phyloP scores from a whole-genome alignment of 768 basidiomycete species.

The Psilocybe cubensis region DNA sequence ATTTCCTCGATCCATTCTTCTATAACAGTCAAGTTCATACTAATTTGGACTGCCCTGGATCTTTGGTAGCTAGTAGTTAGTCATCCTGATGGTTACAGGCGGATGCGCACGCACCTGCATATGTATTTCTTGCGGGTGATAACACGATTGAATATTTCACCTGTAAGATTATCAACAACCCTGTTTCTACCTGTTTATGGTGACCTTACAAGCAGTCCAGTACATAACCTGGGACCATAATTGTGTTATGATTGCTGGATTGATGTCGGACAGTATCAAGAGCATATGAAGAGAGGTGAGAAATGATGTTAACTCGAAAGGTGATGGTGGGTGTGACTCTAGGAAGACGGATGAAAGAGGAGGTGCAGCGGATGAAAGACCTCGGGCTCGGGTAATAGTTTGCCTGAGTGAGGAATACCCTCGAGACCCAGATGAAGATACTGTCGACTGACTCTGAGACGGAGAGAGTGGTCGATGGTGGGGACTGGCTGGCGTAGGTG shows the following conservation, averaged over 20 bases:
- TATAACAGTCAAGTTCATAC: conserved; percentile 80
- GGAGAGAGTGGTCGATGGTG: conserved; percentile 59
- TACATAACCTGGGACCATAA: conserved; percentile 98
- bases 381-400: conserved; percentile 58
- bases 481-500: conserved; percentile 57
- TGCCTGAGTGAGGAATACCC: conserved; percentile 72
- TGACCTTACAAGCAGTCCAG: conserved; percentile 86
- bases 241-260: conserved; percentile 86
- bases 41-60: conserved; percentile 87
- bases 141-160: conserved; percentile 85
- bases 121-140: conserved; percentile 93
- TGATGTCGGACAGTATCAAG: conserved; percentile 84
- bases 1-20: conserved; percentile 92
- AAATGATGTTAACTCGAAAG: conserved; percentile 70
- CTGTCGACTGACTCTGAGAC: conserved; percentile 42
- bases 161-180: conserved; percentile 37
- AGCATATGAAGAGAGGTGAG: conserved; percentile 86
- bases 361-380: conserved; percentile 42
- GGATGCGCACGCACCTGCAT: conserved; percentile 61
- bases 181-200: neutral
- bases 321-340: conserved; percentile 45
- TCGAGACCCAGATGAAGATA: conserved; percentile 51
- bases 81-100: neutral
- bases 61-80: conserved; percentile 32
- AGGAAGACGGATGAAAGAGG: conserved; percentile 55